Conservation (phyloP, 352 stramenopile species). For the Globisporangium solare region DNA sequence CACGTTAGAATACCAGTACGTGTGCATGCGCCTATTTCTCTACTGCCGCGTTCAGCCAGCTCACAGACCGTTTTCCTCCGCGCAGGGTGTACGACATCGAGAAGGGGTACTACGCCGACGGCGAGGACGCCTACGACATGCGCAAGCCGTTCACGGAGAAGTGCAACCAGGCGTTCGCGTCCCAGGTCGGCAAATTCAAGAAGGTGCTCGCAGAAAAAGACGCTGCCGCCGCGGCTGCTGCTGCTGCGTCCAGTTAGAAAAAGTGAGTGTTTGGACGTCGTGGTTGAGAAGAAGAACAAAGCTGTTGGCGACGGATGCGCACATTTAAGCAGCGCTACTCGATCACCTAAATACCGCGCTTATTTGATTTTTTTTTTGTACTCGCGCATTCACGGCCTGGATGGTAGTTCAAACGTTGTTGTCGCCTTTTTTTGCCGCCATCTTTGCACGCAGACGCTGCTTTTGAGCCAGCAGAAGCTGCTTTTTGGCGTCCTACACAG, state of each 20-base stretch:
- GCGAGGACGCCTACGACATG: slow-evolving; percentile 99
- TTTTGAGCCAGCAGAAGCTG: slow-evolving; percentile 55
- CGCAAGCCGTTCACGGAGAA: slow-evolving; percentile 92
- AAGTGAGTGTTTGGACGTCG: background rate
- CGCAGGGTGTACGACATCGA: slow-evolving; percentile 96
- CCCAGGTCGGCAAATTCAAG: slow-evolving; percentile 78
- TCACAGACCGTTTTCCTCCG: background rate
- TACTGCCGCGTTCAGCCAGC: background rate
- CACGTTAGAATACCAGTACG: slow-evolving; percentile 96
- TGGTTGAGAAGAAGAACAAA: no score
- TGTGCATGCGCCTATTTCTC: slow-evolving; percentile 2
- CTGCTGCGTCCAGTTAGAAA: slow-evolving; percentile 15
- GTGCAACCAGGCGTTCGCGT: slow-evolving; percentile 81
- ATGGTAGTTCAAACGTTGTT: slow-evolving; percentile 3
- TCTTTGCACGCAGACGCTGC: slow-evolving; percentile 57
- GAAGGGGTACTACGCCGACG: slow-evolving; percentile 99
- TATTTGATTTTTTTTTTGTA: background rate
- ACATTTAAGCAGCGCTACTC: background rate
- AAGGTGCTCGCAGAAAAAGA: slow-evolving; percentile 77
- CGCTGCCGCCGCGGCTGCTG: slow-evolving; percentile 22
- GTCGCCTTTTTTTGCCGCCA: slow-evolving; percentile 27
- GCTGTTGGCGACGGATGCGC: no score
- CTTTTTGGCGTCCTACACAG: slow-evolving; percentile 46
- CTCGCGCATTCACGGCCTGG: background rate
- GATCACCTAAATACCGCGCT: background rate